These are phyloP conservation scores for Trichoderma afroharzianum DNA, from an alignment of 2,329 filamentous ascomycete species.

Conservation along the genomic window DNA sequence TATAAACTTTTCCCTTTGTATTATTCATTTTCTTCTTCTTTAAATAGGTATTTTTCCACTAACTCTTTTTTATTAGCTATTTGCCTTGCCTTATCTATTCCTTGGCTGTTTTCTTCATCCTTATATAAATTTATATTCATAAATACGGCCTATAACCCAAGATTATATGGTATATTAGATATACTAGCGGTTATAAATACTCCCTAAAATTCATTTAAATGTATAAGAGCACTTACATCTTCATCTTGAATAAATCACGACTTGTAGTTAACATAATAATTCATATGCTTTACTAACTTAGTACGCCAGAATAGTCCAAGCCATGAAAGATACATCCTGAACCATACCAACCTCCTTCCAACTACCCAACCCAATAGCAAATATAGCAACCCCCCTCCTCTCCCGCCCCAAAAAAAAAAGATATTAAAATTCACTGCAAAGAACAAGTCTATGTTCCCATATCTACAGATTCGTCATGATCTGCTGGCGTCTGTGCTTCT, in stretches of 20 bases:
- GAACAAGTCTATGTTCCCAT: not conserved
- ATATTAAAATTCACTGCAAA: not conserved
- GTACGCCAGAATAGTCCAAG: not conserved
- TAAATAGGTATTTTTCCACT: too few species aligned
- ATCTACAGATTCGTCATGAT: conserved; percentile 10
- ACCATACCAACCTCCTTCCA: not conserved
- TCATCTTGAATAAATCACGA: not conserved
- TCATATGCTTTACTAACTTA: not conserved
- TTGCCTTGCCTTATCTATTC: too few species aligned
- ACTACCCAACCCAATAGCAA: not conserved
- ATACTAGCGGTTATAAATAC: too few species aligned
- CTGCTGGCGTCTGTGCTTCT: conserved; percentile 3
- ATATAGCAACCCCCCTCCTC: not conserved
- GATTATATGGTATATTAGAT: too few species aligned
- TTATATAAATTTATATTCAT: too few species aligned
- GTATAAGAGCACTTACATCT: too few species aligned
- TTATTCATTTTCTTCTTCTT: too few species aligned
- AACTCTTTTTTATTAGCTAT: too few species aligned
- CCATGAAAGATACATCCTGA: not conserved
- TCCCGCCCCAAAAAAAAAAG: not conserved
- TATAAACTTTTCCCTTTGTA: too few species aligned
- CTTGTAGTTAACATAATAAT: not conserved
- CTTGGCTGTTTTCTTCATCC: too few species aligned
- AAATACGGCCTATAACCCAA: too few species aligned
- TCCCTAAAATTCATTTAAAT: too few species aligned